Evolutionary conservation across 169 alveolate genomes (phyloP), one percentile per base, ranked within the genome.

Genomic region (Besnoitia besnoiti): DNA sequence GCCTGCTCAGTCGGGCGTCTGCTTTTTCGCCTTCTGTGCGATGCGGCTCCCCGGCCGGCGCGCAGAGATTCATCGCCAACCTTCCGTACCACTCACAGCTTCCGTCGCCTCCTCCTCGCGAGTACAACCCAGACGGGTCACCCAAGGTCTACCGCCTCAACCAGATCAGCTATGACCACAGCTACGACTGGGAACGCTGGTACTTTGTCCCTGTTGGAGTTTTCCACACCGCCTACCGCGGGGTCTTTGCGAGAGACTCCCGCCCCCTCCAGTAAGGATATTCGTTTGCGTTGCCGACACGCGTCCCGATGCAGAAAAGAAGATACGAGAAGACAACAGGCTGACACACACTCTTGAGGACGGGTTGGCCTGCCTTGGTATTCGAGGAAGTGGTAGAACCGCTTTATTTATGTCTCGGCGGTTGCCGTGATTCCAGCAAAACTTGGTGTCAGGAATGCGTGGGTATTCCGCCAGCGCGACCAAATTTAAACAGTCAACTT

Each of bases 61-160:
- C 80, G 80, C 21, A 67, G 46, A 67, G 94, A 50, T 16, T 14
- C 59, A 80, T 93, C 37, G 93, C 94, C 49, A 91, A 92, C 37
- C 94, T 77, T 44, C 91, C 94, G 27, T 89, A 87, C 0, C 90
- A 90, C 76, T 94, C 96, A 44, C 96, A 97, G 49, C 42, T 96
- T 24, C 98, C 98, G 3, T 97, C 98, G 47, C 98, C 98, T 14
- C 98, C 98, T 2, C 98, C 98, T 27, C 92, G 97, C 40, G 98
- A 97, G 93, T 97, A 67, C 92, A 95, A 95, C 67, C 95, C 96
- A 30, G 98, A 97, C 91, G 98, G 98, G 62, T 85, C 91, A 79
- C 93, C 94, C 46, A 88, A 93, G 47, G 92, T 95, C 90, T 97
- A 97, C 94, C 95, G 98, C 79, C 93, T 96, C 49, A 94, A 94